These are phyloP conservation scores for Simplicillium aogashimaense DNA, from an alignment of 2,329 filamentous ascomycete genomes.

Conservation along the genomic window DNA sequence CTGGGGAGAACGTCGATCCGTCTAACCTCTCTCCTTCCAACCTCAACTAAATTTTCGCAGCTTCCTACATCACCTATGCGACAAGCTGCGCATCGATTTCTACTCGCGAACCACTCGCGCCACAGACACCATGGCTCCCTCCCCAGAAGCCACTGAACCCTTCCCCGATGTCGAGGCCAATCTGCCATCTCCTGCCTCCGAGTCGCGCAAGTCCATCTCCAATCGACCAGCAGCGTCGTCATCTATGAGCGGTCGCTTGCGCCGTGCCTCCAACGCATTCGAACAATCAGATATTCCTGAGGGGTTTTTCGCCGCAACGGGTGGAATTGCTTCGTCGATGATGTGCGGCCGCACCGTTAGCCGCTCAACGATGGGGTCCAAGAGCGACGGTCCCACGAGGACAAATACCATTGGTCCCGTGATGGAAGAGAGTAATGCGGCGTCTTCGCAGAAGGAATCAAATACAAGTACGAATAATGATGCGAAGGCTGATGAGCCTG, in stretches of 20 bases:
- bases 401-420: slow-evolving; percentile 11
- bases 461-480: background rate
- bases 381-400: slow-evolving; percentile 13
- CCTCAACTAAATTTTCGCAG: too few species aligned
- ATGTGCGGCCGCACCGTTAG: slow-evolving; percentile 13
- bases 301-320: slow-evolving; percentile 37
- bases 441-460: background rate
- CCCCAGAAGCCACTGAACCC: background rate
- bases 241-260: slow-evolving; percentile 20
- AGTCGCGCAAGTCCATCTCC: slow-evolving; percentile 4
- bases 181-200: background rate
- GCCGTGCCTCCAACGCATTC: slow-evolving; percentile 26
- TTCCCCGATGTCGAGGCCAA: background rate
- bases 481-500: slow-evolving; percentile 12
- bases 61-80: background rate
- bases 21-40: too few species aligned
- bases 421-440: slow-evolving; percentile 10
- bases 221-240: slow-evolving; percentile 19
- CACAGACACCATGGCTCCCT: background rate
- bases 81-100: background rate
- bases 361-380: slow-evolving; percentile 10
- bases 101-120: background rate
- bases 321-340: slow-evolving; percentile 32
- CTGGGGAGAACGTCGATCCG: too few species aligned
- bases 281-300: slow-evolving; percentile 34